Evolutionary conservation across 2,329 filamentous ascomycete species (phyloP), one percentile per base, ranked within the genome.

Genomic region (Setomelanomma holmii): DNA sequence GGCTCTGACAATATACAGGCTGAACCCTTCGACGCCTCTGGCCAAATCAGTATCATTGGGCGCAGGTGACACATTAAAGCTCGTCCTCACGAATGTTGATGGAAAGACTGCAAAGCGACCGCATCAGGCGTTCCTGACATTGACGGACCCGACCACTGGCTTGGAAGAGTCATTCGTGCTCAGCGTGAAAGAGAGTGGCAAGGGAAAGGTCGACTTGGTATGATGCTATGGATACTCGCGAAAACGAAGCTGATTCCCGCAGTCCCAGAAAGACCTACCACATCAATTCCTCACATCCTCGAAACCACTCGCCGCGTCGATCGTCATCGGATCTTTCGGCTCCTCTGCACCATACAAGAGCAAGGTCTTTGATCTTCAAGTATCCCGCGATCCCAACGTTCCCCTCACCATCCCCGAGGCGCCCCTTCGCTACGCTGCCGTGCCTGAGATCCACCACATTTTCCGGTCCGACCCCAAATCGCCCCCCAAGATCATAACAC

Each of bases 201-300:
- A 96, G 78, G 91, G 85, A 19, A 87, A 87, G 49, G 82, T 96
- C 24, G 89, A 96, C 64, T 80, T 99, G 76, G 93, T 98, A 84
- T 61, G 88, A 44, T 23, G 10, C 7, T 4, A 50, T 5, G 21
- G 4, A 2, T 45, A 52, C 51, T 60, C 51, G 39, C 44, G 46
- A 33, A 10, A 35, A 39, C 49, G 30, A 27, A 23, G 34, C 73
- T 78, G 59, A 76, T 64, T 24, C 44, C 17, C 16, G 21, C 73
- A 97, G 93, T 85, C 89, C 51, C 90, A 93, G 53, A 93, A 92
- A 79, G 93, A 98, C 68, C 85, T 99, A 54, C 93, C 95, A 19
- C 69, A 87, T 56, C 91, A 96, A 77, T 86, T 98, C 68, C 84
- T 96, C 58, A 80, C 82, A 36, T 82, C 88, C 23, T 74, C 82